Evolutionary conservation across 352 stramenopile species (phyloP).

Genomic region (Phytophthora sp.): DNA sequence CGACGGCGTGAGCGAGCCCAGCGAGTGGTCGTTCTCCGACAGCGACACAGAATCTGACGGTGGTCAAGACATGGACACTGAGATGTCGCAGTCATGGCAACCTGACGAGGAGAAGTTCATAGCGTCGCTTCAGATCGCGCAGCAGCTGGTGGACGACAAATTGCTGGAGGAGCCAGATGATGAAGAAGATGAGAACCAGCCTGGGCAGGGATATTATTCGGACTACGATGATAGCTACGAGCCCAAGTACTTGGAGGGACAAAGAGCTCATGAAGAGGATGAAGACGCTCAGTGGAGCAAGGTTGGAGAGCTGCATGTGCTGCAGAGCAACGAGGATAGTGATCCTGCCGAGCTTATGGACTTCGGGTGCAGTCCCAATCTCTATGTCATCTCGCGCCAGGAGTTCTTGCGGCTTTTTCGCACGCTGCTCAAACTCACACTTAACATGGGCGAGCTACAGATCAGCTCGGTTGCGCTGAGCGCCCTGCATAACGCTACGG

Average conservation of each 20-base stretch:
- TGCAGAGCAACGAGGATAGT: conserved; percentile 35
- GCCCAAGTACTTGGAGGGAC: conserved; percentile 25
- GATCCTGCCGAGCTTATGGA: conserved; percentile 32
- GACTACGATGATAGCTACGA: conserved; percentile 64
- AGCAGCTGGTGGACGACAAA: conserved; percentile 57
- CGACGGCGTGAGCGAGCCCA: conserved; percentile 53
- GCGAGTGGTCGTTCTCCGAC: conserved; percentile 72
- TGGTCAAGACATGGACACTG: conserved; percentile 18
- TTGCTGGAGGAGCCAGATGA: conserved; percentile 41
- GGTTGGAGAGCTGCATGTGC: conserved; percentile 41
- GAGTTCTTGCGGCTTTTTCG: conserved; percentile 65
- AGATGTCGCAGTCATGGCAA: conserved; percentile 30
- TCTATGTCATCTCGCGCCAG: conserved; percentile 77
- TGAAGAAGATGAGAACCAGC: conserved; percentile 43
- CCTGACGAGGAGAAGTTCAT: conserved; percentile 52
- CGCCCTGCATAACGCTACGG: conserved; percentile 74
- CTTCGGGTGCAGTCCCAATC: conserved; percentile 38
- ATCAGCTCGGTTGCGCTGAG: conserved; percentile 78
- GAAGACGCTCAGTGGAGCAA: conserved; percentile 67
- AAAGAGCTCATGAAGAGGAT: conserved; percentile 38
- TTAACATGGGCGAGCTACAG: conserved; percentile 45
- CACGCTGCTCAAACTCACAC: conserved; percentile 36
- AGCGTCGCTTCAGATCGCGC: conserved; percentile 47
- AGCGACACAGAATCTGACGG: conserved; percentile 62
- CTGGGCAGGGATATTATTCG: conserved; percentile 77